phyloP scores from a whole-genome alignment of 2,329 filamentous ascomycete species.

The Magnaporthiopsis incrustans region DNA sequence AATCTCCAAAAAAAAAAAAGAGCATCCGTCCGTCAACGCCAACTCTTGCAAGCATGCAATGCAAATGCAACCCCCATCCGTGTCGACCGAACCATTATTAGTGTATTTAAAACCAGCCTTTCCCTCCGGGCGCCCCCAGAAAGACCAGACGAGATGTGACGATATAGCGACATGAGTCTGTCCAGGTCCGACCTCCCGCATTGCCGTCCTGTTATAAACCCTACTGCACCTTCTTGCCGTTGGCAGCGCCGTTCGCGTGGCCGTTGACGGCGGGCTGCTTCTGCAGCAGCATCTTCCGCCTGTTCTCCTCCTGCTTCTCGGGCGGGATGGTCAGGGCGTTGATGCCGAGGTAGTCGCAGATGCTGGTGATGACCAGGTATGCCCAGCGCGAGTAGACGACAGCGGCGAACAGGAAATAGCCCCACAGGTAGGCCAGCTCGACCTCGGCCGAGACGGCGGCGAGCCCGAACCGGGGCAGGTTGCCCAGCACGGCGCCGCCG shows the following conservation, averaged over 20 bases:
- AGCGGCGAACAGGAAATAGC: constrained; percentile 74
- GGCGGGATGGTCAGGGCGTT: constrained; percentile 81
- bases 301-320: constrained; percentile 51
- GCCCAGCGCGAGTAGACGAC: constrained; percentile 94
- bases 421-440: constrained; percentile 76
- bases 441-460: constrained; percentile 49
- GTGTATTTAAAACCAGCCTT: background rate
- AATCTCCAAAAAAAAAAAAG: background rate
- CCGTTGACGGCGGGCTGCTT: constrained; percentile 12
- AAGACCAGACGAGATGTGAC: background rate
- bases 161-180: no score
- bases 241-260: constrained; percentile 19
- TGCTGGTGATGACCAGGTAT: constrained; percentile 78
- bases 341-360: constrained; percentile 88
- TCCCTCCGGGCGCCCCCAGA: background rate
- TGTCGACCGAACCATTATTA: background rate
- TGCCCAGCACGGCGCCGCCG: constrained; percentile 73
- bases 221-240: constrained; percentile 21
- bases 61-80: background rate
- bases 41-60: background rate
- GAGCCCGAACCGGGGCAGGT: constrained; percentile 71
- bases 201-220: background rate
- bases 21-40: background rate
- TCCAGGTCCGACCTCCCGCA: no score
- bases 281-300: constrained; percentile 26